phyloP scores from a whole-genome alignment of 2,329 filamentous ascomycete genomes.

The Helicocarpus griseus region DNA sequence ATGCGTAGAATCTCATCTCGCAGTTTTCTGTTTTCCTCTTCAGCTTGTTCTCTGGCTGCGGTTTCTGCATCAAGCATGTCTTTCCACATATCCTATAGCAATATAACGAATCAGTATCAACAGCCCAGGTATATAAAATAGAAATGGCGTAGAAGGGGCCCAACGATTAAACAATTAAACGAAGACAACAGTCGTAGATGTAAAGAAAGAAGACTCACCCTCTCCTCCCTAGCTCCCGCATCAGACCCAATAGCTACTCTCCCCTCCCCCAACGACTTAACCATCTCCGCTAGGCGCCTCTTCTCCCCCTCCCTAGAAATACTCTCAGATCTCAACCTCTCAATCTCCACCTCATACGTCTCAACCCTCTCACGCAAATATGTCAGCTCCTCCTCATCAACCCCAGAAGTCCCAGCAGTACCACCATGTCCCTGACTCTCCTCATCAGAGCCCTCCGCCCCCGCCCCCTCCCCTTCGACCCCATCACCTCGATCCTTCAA shows the following conservation, averaged over 20 bases:
- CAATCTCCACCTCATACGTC: conserved; percentile 72
- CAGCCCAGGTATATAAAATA: neutral
- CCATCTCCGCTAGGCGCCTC: conserved; percentile 71
- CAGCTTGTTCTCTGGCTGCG: conserved; percentile 74
- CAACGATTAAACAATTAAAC: conserved; percentile 19
- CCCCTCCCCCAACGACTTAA: conserved; percentile 54
- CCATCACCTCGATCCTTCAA: conserved; percentile 49
- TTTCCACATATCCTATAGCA: conserved; percentile 74
- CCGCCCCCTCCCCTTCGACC: conserved; percentile 33
- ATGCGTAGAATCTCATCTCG: conserved; percentile 75
- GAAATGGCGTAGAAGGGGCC: conserved; percentile 21
- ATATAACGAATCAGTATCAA: neutral
- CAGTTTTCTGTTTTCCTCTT: conserved; percentile 76
- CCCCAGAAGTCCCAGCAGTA: conserved; percentile 49
- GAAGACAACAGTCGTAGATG: neutral
- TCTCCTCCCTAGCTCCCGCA: conserved; percentile 39
- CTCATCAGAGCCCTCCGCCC: conserved; percentile 35
- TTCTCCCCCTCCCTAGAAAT: conserved; percentile 76
- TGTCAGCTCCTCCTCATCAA: conserved; percentile 74
- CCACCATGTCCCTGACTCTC: conserved; percentile 35
- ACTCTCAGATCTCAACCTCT: conserved; percentile 68
- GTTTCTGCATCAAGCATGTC: conserved; percentile 90
- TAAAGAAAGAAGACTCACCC: conserved; percentile 26
- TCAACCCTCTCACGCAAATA: conserved; percentile 80
- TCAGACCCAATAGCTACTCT: conserved; percentile 38